Evolutionary conservation across 2,329 filamentous ascomycete genomes (phyloP).

Genomic region (Colletotrichum sp.): DNA sequence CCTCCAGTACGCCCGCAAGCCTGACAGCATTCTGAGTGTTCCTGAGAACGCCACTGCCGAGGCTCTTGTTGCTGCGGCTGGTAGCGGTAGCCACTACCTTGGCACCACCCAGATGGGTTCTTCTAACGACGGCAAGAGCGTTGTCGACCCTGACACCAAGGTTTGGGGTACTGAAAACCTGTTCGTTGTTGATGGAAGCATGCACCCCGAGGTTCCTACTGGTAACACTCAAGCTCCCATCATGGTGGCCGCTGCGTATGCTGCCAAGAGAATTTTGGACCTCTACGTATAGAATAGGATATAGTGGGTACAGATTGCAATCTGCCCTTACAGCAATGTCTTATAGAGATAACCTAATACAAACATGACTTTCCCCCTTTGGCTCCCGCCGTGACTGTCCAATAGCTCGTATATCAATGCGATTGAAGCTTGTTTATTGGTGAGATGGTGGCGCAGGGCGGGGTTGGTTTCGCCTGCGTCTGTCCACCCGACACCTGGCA

Average conservation of each 20-base stretch:
- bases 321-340: too few species aligned
- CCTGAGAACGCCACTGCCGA: slow-evolving; percentile 25
- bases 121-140: slow-evolving; percentile 32
- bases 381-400: too few species aligned
- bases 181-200: slow-evolving; percentile 34
- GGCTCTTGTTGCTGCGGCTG: slow-evolving; percentile 26
- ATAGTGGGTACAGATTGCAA: too few species aligned
- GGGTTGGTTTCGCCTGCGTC: too few species aligned
- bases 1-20: slow-evolving; percentile 26
- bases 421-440: too few species aligned
- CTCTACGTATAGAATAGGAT: too few species aligned
- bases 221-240: slow-evolving; percentile 22
- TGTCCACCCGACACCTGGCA: too few species aligned
- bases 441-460: too few species aligned
- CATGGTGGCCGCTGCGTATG: slow-evolving; percentile 20
- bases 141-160: slow-evolving; percentile 35
- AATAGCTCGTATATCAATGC: too few species aligned
- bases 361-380: too few species aligned
- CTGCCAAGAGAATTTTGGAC: slow-evolving; percentile 16
- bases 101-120: slow-evolving; percentile 35
- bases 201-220: slow-evolving; percentile 36
- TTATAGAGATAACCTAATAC: too few species aligned
- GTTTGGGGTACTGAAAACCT: slow-evolving; percentile 35
- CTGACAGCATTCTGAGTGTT: slow-evolving; percentile 25
- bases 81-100: slow-evolving; percentile 34